Evolutionary conservation across 805 yeast genomes (phyloP).

Genomic region (Debaryomyces hansenii): DNA sequence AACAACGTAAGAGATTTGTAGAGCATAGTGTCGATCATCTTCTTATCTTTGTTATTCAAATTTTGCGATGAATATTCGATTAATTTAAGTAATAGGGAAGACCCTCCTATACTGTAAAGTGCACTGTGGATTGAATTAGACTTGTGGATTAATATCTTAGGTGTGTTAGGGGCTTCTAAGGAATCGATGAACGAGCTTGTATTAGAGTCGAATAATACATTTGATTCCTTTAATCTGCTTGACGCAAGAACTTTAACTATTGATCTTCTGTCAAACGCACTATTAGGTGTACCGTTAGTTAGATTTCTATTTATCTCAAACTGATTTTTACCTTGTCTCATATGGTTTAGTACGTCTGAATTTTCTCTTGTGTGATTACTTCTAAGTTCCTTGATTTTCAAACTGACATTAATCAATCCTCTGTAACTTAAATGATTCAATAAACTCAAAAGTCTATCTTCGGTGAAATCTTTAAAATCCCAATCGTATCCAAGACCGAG

Average conservation of each 20-base stretch:
- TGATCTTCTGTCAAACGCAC: constrained; percentile 11
- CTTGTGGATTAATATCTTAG: constrained; percentile 19
- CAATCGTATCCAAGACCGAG: constrained; percentile 51
- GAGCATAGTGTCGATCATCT: constrained; percentile 23
- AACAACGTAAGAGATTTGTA: constrained; percentile 38
- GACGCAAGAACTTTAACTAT: constrained; percentile 14
- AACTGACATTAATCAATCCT: constrained; percentile 34
- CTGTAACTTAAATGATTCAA: constrained; percentile 39
- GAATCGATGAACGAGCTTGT: constrained; percentile 9
- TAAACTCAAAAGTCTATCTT: constrained; percentile 38
- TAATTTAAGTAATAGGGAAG: constrained; percentile 44
- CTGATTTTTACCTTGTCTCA: neutral
- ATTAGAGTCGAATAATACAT: constrained; percentile 20
- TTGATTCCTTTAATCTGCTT: constrained; percentile 14
- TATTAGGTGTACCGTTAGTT: neutral
- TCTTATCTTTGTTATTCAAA: constrained; percentile 7
- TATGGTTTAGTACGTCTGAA: constrained; percentile 1
- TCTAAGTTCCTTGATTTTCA: constrained; percentile 31
- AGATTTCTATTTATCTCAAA: neutral
- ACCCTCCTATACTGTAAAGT: constrained; percentile 52
- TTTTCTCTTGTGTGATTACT: constrained; percentile 9
- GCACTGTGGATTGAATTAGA: constrained; percentile 27
- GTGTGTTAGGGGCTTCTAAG: constrained; percentile 5
- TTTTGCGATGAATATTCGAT: constrained; percentile 41
- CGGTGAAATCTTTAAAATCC: constrained; percentile 38